Evolutionary conservation across 164 flowering plant species (phyloP), one percentile per base, ranked within the genome.

Genomic region (Liriodendron chinense): DNA sequence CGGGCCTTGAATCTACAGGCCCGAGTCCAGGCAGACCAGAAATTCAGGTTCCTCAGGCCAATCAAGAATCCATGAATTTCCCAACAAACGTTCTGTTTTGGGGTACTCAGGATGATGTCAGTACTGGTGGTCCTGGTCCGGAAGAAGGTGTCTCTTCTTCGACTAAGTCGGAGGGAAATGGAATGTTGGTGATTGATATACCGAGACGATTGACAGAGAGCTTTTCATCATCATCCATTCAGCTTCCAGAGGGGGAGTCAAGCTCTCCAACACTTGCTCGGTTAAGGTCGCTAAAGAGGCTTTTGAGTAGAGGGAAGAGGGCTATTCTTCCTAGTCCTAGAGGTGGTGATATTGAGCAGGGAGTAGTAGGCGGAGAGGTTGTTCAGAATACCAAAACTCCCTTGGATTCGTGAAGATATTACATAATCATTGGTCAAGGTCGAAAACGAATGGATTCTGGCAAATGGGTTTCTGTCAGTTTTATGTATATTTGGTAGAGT

Each of bases 241-340:
- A 78, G 21, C 82, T 92, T 34, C 18, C 49, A 7, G 78, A 48
- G 64, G 77, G 68, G 48, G 77, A 74, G 21, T 18, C 43, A 28
- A 74, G 68, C 22, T 74, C 77, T 24, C 71, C 72, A 16, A 16
- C 72, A 16, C 6, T 26, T 25, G 24, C 77, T 18, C 65, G 66
- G 7, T 50, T 74, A 65, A 67, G 65, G 25, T 74, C 76, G 3
- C 66, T 74, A 65, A 74, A 34, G 75, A 77, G 79, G 72, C 57
- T 77, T 23, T 28, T 77, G 75, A 77, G 79, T 47, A 72, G 75
- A 63, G 79, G 64, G 28, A 65, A 56, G 28, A 72, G 79, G 68
- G 75, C 67, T 8, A 7, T 69, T 76, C 73, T 75, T 22, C 56
- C 47, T 59, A 72, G 79, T 57, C 71, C 79, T 20, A 65, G 47